These are phyloP conservation scores for Agastache rugosa DNA, from an alignment of 257 asterid genomes.

Conservation along the genomic window DNA sequence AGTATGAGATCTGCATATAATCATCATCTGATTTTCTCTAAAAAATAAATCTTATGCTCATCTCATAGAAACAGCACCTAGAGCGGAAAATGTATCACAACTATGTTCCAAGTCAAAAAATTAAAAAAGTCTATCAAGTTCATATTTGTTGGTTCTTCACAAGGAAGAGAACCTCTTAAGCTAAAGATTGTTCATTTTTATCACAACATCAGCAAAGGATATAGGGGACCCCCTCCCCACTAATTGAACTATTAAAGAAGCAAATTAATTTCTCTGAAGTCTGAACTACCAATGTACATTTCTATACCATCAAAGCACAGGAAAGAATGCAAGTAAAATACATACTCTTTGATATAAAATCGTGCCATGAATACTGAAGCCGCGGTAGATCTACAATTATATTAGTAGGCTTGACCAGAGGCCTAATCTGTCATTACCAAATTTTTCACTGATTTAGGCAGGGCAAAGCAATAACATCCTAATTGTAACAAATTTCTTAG, in stretches of 20 bases:
- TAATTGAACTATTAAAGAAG: background rate
- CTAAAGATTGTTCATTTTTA: background rate
- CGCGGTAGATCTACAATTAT: slow-evolving; percentile 54
- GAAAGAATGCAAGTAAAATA: slow-evolving; percentile 16
- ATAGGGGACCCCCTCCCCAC: background rate
- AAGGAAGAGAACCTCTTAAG: background rate
- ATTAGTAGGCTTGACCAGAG: slow-evolving; percentile 79
- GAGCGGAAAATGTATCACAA: slow-evolving; percentile 15
- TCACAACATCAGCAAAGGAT: slow-evolving; percentile 14
- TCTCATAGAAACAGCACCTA: slow-evolving; percentile 16
- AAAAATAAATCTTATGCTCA: background rate
- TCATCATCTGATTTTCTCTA: slow-evolving; percentile 11
- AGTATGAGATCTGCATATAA: background rate
- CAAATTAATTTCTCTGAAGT: background rate
- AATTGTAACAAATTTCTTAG: slow-evolving; percentile 15
- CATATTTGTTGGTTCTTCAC: slow-evolving; percentile 3
- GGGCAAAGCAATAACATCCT: slow-evolving; percentile 26
- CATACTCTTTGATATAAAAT: slow-evolving; percentile 79
- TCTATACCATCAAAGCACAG: slow-evolving; percentile 31
- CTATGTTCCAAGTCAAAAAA: background rate
- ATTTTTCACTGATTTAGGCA: slow-evolving; percentile 19
- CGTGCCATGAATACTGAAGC: slow-evolving; percentile 89
- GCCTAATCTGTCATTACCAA: slow-evolving; percentile 70
- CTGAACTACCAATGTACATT: slow-evolving; percentile 16
- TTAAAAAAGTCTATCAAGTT: background rate